Evolutionary conservation across 352 stramenopile species (phyloP), one percentile per base, ranked within the genome.

Genomic region (Globisporangium lucens): DNA sequence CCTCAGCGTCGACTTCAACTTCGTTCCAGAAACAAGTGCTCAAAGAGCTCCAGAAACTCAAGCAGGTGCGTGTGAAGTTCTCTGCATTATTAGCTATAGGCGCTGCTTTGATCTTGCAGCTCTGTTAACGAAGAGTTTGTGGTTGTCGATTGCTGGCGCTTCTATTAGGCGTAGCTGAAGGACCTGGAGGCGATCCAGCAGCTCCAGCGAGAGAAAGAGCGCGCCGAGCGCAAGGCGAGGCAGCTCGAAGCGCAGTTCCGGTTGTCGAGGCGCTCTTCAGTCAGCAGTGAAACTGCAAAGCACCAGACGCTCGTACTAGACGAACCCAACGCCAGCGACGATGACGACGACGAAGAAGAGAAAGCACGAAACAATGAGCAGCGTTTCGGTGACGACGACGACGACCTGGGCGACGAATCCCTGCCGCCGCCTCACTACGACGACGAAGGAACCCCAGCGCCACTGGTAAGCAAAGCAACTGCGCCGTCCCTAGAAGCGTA

Each of bases 21-120:
- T 73, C 72, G 20, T 90, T 90, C 51, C 74, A 88, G 66, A 56
- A 74, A 0, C 71, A 82, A 61, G 73, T 90, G 10, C 46, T 90
- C 2, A 41, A 70, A 2, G 78, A 90, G 53, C 66, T 90, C 6
- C 76, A 78, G n/a, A 76, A 76, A 33, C 73, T 88, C 15, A 88
- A 85, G 56, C 43, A 85, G 53, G 75, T 85, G 30, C 2, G 59
- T 70, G 27, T 22, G 22, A 27, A 3, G 0, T 12, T 41, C 29
- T 15, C 51, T 17, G 36, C 55, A 56, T 27, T 67, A 30, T 43
- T 43, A 15, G 36, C 13, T 43, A 43, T 43, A 15, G 12, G 15
- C 30, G 4, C 5, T 33, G 36, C 0, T 43, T 43, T 43, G 36
- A 43, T 43, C 36, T 3, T 43, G 36, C 15, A 17, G 4, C 36